Evolutionary conservation across 495 filamentous ascomycete genomes (phyloP), one percentile per base, ranked within the genome.

Genomic region (Penicillium argentinense): DNA sequence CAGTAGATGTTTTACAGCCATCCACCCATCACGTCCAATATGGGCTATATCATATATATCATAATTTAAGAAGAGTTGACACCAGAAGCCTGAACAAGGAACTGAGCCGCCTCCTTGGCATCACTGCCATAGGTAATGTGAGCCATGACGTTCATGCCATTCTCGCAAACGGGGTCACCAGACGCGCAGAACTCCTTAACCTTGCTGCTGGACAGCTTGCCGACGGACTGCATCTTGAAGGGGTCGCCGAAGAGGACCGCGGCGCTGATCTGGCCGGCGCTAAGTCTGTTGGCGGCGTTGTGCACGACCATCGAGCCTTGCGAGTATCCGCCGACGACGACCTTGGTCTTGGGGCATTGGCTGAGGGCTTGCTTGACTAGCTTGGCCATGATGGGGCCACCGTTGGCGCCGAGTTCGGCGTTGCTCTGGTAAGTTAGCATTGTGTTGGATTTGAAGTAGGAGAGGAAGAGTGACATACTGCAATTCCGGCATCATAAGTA

Each of bases 161-260:
- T 70, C 39, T 50, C 47, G 44, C 81, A 84, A 40, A 85, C 80
- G 4, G 75, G 64, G 53, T 85, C 81, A 3, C 67, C 72, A 2
- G 32, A 21, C 23, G 78, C 73, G 52, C 81, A 83, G 42, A 72
- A 75, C 5, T 75, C 72, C 59, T 75, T 68, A 6, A 75, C 67
- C 36, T 79, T 77, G 23, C 60, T 62, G 9, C 59, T 50, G 12
- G 68, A 46, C 1, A 81, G 59, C 33, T 75, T 72, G 0, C 71
- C 59, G 4, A 83, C 69, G 3, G 66, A 39, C 25, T 72, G 51
- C 1, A 57, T 57, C 51, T 77, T 72, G 58, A 74, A 63, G 25
- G 82, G 81, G 60, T 83, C 80, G 8, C 80, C 81, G 53, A 84
- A 84, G 24, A 81, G 66, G n/a, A 84, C 77, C 4, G 69, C 61